Base-by-base conservation (phyloP, 1,284 basidiomycete species). In the Sporisorium graminicola region DNA sequence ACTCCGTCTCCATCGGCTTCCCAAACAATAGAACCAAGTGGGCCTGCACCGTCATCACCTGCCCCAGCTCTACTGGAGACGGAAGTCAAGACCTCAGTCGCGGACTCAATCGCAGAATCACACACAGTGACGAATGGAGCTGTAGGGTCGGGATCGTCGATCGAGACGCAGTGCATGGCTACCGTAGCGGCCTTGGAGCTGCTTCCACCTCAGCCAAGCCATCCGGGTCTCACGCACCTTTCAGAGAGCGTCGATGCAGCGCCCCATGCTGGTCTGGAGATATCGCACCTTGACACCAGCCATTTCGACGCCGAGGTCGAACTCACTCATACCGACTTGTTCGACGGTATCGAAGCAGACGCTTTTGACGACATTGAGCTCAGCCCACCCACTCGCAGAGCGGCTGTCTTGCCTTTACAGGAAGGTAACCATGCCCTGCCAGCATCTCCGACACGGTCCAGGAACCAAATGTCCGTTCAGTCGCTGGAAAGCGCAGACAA, bases 351-450 rank as follows among this genome's bases (percentile, higher is more conserved):
- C 46, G 75, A 74, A 20, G 65, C 52, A 22, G 75, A 69, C 42
- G 71, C 71, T 3, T 77, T 77, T 26, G 64, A 58, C 26, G 61
- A 74, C 29, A 63, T 77, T 43, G 66, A 67, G 50, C 62, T 77
- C 43, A 74, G 71, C 24, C 75, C 75, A 14, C 67, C 65, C 1
- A 52, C 50, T 13, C 51, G 63, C 24, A 62, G 73, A 51, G 50
- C 58, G 1, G 24, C 29, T 5, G 3, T 31, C 12, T 42, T 68
- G 33, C 70, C 69, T 5, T 13, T 55, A 14, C 18, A 65, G 16
- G 57, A 57, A 18, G 47, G 16, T 13, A 20, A 43, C 5, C 18
- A 22, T 27, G 44, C 22, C 8, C 24, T 33, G 24, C 54, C 42
- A 13, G 22, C 47, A 20, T 61, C 68, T 12, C 58, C 68, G 3